Evolutionary conservation across 2,329 filamentous ascomycete species (phyloP).

Genomic region (Diaporthe citri): DNA sequence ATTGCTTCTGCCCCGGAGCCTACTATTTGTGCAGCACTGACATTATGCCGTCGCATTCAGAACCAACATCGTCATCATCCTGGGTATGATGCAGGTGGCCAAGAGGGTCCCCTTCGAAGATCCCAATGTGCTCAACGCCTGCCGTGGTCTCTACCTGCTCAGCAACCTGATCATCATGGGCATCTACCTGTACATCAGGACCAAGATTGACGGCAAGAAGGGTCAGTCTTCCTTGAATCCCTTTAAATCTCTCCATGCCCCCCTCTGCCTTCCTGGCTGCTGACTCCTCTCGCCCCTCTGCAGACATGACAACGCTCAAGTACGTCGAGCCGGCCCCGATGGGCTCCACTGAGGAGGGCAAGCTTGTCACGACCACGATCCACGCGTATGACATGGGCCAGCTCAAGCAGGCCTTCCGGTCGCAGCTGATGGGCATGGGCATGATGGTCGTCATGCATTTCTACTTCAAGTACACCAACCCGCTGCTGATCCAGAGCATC

Average conservation of each 20-base stretch:
- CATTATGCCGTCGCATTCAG: slow-evolving; percentile 59
- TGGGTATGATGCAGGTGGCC: slow-evolving; percentile 97
- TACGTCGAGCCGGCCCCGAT: slow-evolving; percentile 97
- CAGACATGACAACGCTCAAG: slow-evolving; percentile 97
- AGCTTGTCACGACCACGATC: slow-evolving; percentile 95
- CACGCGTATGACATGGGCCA: slow-evolving; percentile 94
- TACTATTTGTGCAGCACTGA: slow-evolving; percentile 42
- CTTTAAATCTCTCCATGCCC: background rate
- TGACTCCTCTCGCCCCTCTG: background rate
- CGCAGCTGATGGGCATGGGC: slow-evolving; percentile 93
- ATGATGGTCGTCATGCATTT: slow-evolving; percentile 99
- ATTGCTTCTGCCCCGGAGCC: background rate
- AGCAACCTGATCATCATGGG: slow-evolving; percentile 85
- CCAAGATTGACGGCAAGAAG: slow-evolving; percentile 95
- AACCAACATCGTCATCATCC: slow-evolving; percentile 93
- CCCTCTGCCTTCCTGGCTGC: slow-evolving; percentile 2
- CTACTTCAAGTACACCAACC: slow-evolving; percentile 99
- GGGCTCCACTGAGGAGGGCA: slow-evolving; percentile 93
- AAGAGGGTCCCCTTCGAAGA: slow-evolving; percentile 97
- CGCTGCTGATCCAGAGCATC: slow-evolving; percentile 97
- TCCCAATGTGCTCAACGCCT: slow-evolving; percentile 69
- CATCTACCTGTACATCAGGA: slow-evolving; percentile 88
- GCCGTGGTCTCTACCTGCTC: slow-evolving; percentile 66
- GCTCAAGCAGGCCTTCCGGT: slow-evolving; percentile 86
- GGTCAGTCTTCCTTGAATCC: slow-evolving; percentile 67